Percentiles rank a stretch among this genome's conserved stretches.
These are phyloP conservation scores for Heterobasidion parviporum DNA, from an alignment of 1,284 basidiomycete species.

Conservation along the genomic window DNA sequence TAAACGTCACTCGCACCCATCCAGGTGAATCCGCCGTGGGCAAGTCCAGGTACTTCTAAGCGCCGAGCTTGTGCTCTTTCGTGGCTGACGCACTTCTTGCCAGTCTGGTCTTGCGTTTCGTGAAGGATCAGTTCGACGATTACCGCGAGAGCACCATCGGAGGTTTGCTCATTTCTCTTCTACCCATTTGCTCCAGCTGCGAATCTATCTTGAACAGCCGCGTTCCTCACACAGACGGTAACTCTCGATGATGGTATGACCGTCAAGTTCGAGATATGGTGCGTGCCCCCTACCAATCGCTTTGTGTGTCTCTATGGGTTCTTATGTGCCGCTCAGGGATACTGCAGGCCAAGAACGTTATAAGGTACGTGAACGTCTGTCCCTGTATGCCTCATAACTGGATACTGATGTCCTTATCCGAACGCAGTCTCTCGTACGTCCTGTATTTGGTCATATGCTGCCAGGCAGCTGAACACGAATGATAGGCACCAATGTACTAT, in stretches of 20 bases:
- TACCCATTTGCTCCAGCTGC: neutral
- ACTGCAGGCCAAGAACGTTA: slow-evolving; percentile 92
- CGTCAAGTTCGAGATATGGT: slow-evolving; percentile 99
- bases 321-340: slow-evolving; percentile 48
- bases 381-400: slow-evolving; percentile 15
- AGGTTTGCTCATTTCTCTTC: slow-evolving; percentile 32
- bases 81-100: slow-evolving; percentile 8
- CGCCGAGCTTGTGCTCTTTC: neutral
- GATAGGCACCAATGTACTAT: slow-evolving; percentile 87
- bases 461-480: neutral
- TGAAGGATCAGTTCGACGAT: slow-evolving; percentile 97
- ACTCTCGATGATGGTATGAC: slow-evolving; percentile 83
- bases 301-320: neutral
- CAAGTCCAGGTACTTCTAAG: slow-evolving; percentile 71
- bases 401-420: slow-evolving; percentile 5
- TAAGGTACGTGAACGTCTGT: slow-evolving; percentile 42
- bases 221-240: slow-evolving; percentile 95
- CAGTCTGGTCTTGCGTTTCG: slow-evolving; percentile 90
- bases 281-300: slow-evolving; percentile 19
- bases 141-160: slow-evolving; percentile 90
- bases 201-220: slow-evolving; percentile 43
- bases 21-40: slow-evolving; percentile 94
- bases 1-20: too few species aligned
- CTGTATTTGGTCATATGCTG: slow-evolving; percentile 7
- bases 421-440: slow-evolving; percentile 53